Evolutionary conservation across 1,139 yeast species (phyloP).

Genomic region (Wickerhamiella pararugosa): DNA sequence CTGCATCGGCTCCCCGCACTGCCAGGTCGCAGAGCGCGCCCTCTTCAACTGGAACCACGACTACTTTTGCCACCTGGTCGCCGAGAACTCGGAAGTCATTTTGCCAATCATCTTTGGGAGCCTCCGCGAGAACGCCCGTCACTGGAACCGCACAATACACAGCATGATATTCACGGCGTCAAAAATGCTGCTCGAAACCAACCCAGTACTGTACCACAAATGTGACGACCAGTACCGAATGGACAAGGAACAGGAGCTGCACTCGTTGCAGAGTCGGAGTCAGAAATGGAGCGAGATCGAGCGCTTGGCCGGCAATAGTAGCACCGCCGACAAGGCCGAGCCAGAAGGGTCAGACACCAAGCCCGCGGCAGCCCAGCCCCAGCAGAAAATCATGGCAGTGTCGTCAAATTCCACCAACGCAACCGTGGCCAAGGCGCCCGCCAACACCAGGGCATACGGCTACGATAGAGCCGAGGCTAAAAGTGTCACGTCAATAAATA

Average conservation of each 20-base stretch:
- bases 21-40: constrained; percentile 94
- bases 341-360: not conserved
- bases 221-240: constrained; percentile 78
- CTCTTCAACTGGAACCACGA: constrained; percentile 92
- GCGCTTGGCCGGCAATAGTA: constrained; percentile 9
- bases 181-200: constrained; percentile 86
- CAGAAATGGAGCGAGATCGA: constrained; percentile 13
- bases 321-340: not conserved
- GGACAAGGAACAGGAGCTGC: constrained; percentile 43
- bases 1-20: constrained; percentile 90
- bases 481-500: too few relatives aligned
- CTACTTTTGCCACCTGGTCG: constrained; percentile 74
- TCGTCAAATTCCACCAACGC: constrained; percentile 1
- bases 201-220: constrained; percentile 80
- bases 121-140: constrained; percentile 55
- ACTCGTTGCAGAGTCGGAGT: constrained; percentile 5
- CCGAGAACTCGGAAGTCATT: constrained; percentile 81
- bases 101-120: constrained; percentile 87
- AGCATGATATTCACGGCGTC: constrained; percentile 82
- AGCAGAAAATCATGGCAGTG: constrained; percentile 1
- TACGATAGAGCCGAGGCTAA: not conserved
- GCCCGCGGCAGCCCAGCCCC: not conserved
- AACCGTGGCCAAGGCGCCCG: constrained; percentile 2
- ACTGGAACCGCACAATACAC: constrained; percentile 89
- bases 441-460: constrained; percentile 1